These are phyloP conservation scores for Kwoniella heveanensis DNA, from an alignment of 768 basidiomycete species.

Conservation along the genomic window DNA sequence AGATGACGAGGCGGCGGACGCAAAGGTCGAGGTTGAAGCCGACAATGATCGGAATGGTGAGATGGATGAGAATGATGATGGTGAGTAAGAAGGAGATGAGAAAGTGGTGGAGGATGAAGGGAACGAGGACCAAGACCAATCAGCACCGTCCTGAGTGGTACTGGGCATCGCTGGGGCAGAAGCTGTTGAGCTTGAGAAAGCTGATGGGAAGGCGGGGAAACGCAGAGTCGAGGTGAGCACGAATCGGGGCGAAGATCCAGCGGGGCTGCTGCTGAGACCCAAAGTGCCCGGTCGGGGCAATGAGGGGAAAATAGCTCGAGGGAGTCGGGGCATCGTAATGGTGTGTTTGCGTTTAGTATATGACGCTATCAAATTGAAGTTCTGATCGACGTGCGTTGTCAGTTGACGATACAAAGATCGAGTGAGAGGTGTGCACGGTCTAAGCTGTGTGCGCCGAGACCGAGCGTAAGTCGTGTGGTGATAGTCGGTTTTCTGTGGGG, in stretches of 20 bases:
- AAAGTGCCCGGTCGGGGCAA: slow-evolving; percentile 10
- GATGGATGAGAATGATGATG: slow-evolving; percentile 3
- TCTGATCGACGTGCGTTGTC: no score
- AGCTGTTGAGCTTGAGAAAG: slow-evolving; percentile 2
- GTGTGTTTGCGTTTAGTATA: not conserved
- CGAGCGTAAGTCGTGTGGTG: not conserved
- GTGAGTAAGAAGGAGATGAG: slow-evolving; percentile 1
- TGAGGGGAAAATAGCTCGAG: slow-evolving; percentile 13
- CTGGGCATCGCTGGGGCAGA: not conserved
- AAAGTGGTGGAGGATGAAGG: not conserved
- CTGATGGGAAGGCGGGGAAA: slow-evolving; percentile 6
- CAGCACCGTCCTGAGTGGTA: not conserved
- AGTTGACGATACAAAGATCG: no score
- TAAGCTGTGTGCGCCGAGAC: not conserved
- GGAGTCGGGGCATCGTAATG: slow-evolving; percentile 27
- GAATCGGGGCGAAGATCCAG: slow-evolving; percentile 8
- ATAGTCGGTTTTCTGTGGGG: not conserved
- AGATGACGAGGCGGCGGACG: slow-evolving; percentile 8
- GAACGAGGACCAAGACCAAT: not conserved
- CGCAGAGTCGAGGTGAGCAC: slow-evolving; percentile 14
- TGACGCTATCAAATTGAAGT: no score
- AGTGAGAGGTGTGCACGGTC: no score
- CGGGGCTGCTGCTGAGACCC: not conserved
- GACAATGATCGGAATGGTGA: not conserved
- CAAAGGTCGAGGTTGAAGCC: slow-evolving; percentile 2